Evolutionary conservation across 148 eudicot genomes (phyloP), one percentile per base, ranked within the genome.

Genomic region (Vaccinium macrocarpon): DNA sequence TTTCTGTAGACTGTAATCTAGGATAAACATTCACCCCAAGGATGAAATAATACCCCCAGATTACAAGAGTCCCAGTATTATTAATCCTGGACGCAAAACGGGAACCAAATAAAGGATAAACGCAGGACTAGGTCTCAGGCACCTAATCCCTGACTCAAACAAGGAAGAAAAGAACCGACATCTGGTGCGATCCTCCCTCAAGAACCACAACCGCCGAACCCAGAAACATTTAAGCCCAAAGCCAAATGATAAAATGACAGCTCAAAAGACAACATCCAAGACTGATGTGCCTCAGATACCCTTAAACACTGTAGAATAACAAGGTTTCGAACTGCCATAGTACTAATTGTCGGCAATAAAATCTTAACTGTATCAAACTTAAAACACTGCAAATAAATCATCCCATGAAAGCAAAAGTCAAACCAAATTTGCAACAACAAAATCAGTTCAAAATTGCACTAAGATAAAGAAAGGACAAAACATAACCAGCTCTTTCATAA

Each of bases 361-460:
- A 77, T 51, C 81, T 27, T 23, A 25, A 52, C 61, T 21, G 19
- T 52, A 9, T 32, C 66, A 16, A 79, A 16, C 50, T 0, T 56
- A 0, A 8, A 79, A 9, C 66, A 8, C 48, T 16, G 32, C 25
- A 57, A 80, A 32, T 53, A 52, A 53, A 50, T 51, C 4, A 4
- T 57, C 70, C 12, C 82, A 32, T 32, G 29, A 80, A 56, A 35
- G 15, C 16, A 49, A 80, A 29, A 51, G 29, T 70, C 27, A 15
- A 68, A 52, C 50, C 66, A 53, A 82, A 76, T 64, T 35, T 82
- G 25, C 80, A 82, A 76, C 77, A 77, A 61, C 64, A 52, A 76
- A 82, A 21, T 72, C 42, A 72, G 84, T 82, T 76, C 82, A 50
- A 82, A 77, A 82, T 71, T 78, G 78, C 15, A 42, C 81, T 62